These are phyloP conservation scores for Citrullus amarus DNA, from an alignment of 306 rosid species.

Conservation along the genomic window DNA sequence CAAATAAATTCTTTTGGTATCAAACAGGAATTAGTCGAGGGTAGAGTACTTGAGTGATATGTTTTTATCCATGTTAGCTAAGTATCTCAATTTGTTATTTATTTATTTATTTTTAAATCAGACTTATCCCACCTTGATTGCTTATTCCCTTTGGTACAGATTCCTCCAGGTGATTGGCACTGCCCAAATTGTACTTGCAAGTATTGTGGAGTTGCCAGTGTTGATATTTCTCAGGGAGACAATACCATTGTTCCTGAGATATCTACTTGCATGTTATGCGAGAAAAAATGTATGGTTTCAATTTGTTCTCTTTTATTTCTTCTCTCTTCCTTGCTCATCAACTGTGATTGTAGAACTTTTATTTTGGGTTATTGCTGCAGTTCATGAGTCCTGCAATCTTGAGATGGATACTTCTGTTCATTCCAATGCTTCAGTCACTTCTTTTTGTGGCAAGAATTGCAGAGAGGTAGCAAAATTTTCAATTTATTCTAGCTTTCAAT, in stretches of 20 bases:
- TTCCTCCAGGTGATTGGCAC: constrained; percentile 90
- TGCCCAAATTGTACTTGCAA: constrained; percentile 93
- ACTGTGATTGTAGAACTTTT: constrained; percentile 10
- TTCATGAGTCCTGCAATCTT: constrained; percentile 49
- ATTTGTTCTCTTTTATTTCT: constrained; percentile 13
- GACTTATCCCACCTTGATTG: neutral
- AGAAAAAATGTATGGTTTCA: constrained; percentile 70
- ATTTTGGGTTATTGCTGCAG: constrained; percentile 29
- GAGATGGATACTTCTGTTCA: constrained; percentile 32
- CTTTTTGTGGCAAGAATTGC: constrained; percentile 77
- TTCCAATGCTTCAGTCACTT: constrained; percentile 17
- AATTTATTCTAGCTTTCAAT: neutral
- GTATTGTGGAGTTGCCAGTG: constrained; percentile 56
- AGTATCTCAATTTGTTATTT: neutral
- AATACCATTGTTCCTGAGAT: constrained; percentile 20
- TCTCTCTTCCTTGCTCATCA: neutral
- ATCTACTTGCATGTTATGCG: constrained; percentile 60
- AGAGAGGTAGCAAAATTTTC: constrained; percentile 50
- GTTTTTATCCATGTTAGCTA: neutral
- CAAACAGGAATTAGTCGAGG: neutral
- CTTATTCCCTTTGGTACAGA: constrained; percentile 26
- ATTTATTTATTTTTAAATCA: no score
- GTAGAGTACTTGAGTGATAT: neutral
- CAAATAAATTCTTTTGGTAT: neutral
- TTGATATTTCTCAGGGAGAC: constrained; percentile 25